Base-by-base conservation (phyloP, 805 yeast genomes). In the Candida parachauliodes region DNA sequence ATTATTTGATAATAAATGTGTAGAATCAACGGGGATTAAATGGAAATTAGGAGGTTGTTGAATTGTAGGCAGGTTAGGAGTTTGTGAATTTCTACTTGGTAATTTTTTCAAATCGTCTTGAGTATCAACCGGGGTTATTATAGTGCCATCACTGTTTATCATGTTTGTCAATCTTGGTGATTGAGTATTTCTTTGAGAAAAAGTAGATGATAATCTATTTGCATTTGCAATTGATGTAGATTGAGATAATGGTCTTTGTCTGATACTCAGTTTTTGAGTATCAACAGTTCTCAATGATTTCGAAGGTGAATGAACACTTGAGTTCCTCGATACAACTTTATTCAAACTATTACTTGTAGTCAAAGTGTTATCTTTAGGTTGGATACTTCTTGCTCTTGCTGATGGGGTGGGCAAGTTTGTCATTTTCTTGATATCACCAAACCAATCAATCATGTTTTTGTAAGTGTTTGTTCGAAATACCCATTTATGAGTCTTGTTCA, bases 381-480 rank as follows among this genome's bases (percentile, higher is more conserved):
- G 46, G 39, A 65, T 46, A 37, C 47, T 65, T 33, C 71, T 63
- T 1, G 81, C 71, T 52, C 86, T 70, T 10, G 81, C 71, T 19
- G 71, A 62, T 2, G 87, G 79, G n/a, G 75, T 74, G 15, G 81
- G 67, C 41, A 83, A 67, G 11, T 72, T 60, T 2, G 93, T 83
- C 48, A 88, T 68, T 32, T 68, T 69, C 55, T 81, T 79, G 47
- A 91, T 70, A 53, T 85, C 95, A 47, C 76, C 76, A 59, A 76
- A 86, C 98, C 98, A 91, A 27, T 70, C 73, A 57, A 82, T 77
- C 91, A 88, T 86, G 22, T 74, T 60, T 28, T 81, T 83, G 50
- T 83, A 84, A 34, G 83, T 76, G 52, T 85, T 93, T n/a, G 94
- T 82, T 47, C 95, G 74, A 67, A 91, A 89, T n/a, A 89, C 93